Base-by-base conservation (phyloP, 805 yeast genomes). In the Maudiozyma pseudohumilis region DNA sequence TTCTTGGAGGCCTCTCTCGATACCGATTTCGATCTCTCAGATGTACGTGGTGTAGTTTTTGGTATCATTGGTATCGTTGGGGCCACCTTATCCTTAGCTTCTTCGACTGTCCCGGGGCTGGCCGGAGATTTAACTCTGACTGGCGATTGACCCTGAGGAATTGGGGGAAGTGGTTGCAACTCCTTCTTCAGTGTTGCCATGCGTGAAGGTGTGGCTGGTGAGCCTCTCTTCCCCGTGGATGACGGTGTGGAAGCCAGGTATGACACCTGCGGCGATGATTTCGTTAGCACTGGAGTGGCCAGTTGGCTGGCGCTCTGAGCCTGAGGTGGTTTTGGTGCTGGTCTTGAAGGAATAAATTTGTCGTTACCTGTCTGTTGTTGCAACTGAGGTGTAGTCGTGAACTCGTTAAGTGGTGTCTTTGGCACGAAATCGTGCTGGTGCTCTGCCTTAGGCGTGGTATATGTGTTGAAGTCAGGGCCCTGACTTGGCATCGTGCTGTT, bases 291-390 rank as follows among this genome's bases (percentile, higher is more conserved):
- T 4, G 33, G 24, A 4, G 39, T n/a, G n/a, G 25, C 5, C 3
- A 16, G 5, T 19, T 36, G 24, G 6, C 15, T 4, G 5, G 24
- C 34, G 6, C 15, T 12, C 13, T 27, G 25, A 4, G 19, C n/a
- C 11, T 26, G 23, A 12, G 72, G 73, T 9, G 83, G 82, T 47
- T 70, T 73, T 23, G 84, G 84, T 0, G 84, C 81, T 0, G 84
- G 83, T 43, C 84, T 64, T 37, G 75, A 69, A 4, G 83, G 84
- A 36, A 77, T 75, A 44, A 70, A 77, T 48, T 68, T 52, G 10
- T 49, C 58, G 38, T 44, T 53, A 9, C 21, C 36, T 10, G 40
- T 31, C 19, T 18, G 19, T 19, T 9, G 22, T 17, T 29, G 18
- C 32, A 29, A n/a, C 19, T 29, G 21, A 11, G 32, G 21, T 16